Evolutionary conservation across 2,329 filamentous ascomycete species (phyloP), one percentile per base, ranked within the genome.

Genomic region (Diaporthe sp.): DNA sequence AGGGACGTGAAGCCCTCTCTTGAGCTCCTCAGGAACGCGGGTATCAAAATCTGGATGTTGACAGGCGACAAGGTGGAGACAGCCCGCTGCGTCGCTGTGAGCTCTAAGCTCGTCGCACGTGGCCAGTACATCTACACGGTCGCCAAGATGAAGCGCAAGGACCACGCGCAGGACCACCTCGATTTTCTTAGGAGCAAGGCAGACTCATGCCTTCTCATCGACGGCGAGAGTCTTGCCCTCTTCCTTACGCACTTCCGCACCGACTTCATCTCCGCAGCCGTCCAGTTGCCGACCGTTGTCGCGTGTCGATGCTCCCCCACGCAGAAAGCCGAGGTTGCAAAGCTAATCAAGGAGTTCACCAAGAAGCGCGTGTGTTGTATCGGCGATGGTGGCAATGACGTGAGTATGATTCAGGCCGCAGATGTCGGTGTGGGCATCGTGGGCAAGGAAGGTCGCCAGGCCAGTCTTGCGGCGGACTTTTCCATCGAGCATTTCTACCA

Each of bases 11-110:
- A 98, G 82, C 94, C 96, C 1, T 98, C 95, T 0, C 88, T 99
- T 8, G 97, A 99, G 83, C 90, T 99, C 7, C 90, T 99, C 70
- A 94, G 97, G 77, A 99, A 99, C 79, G 97, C 97, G 0, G 97
- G 97, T 35, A 97, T 99, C 85, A 98, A 98, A 83, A 98, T 99
- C 68, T 99, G 97, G 97, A 99, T 99, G 97, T 88, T 99, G 81
- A 99, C 97, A 0, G 97, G 97, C 61, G 97, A 99, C 87, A 99
- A 99, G 84, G 94, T 99, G 3, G 97, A 99, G 84, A 99, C 97
- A 19, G 97, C 97, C 22, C 92, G 97, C 47, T 99, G 97, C 83
- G 96, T 99, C 17, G 97, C 97, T 2, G 94, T 99, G 56, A 97
- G 94, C 80, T 96, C 96, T 39, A 98, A 98, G 82, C 89, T 99